These are phyloP conservation scores for Scutellaria minor DNA, from an alignment of 257 asterid genomes.

Conservation along the genomic window DNA sequence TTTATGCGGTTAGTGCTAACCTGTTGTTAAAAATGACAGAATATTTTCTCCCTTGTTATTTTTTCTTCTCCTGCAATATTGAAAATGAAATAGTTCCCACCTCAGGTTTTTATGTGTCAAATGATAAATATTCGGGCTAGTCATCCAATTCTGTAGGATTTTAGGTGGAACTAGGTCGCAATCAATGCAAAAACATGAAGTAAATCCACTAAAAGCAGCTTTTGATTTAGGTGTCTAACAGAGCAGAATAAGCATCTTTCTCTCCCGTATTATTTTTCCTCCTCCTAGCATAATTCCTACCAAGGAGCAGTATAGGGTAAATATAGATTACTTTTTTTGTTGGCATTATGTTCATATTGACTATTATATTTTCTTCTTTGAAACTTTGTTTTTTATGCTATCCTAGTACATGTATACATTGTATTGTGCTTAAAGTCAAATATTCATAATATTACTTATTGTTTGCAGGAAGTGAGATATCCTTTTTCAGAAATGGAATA, in stretches of 20 bases:
- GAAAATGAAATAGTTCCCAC: too few relatives aligned
- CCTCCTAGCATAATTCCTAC: neutral
- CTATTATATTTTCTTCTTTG: neutral
- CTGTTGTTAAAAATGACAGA: too few relatives aligned
- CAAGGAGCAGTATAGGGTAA: too few relatives aligned
- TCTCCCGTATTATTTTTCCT: neutral
- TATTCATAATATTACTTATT: slow-evolving; percentile 29
- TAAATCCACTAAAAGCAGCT: neutral
- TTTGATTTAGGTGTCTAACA: neutral
- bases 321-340: slow-evolving; percentile 12
- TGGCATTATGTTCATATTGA: slow-evolving; percentile 2
- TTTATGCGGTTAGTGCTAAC: too few relatives aligned
- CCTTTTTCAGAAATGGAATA: slow-evolving; percentile 85
- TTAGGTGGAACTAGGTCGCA: neutral
- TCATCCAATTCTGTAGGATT: too few relatives aligned
- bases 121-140: too few relatives aligned
- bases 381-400: neutral
- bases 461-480: slow-evolving; percentile 93
- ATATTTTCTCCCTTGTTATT: too few relatives aligned
- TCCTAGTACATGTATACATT: neutral
- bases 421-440: neutral
- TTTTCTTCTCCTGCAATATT: too few relatives aligned
- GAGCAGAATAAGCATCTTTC: neutral
- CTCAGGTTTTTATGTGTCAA: too few relatives aligned
- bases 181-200: neutral